These are phyloP conservation scores for Zygotorulaspora florentina DNA, from an alignment of 805 yeast species.

Conservation along the genomic window DNA sequence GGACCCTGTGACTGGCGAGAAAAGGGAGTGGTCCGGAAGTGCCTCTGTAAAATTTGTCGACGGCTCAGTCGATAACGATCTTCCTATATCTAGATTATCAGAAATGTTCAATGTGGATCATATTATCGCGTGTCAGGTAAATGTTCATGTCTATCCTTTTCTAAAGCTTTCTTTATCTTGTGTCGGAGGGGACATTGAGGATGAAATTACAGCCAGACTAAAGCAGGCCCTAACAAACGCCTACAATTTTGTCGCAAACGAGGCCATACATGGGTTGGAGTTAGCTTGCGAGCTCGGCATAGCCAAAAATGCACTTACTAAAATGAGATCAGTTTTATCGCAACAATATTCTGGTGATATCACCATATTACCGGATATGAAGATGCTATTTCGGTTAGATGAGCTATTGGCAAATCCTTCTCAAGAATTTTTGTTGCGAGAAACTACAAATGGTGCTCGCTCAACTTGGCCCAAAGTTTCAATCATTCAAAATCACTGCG, in stretches of 20 bases:
- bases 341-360: constrained; percentile 93
- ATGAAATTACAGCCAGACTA: constrained; percentile 52
- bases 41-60: constrained; percentile 80
- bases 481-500: constrained; percentile 81
- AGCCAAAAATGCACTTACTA: constrained; percentile 65
- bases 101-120: constrained; percentile 98
- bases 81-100: constrained; percentile 83
- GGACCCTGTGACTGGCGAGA: constrained; percentile 63
- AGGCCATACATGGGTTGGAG: constrained; percentile 72
- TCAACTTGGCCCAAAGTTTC: constrained; percentile 94
- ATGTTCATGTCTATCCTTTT: constrained; percentile 92
- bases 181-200: constrained; percentile 66
- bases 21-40: constrained; percentile 73
- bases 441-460: constrained; percentile 72
- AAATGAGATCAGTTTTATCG: constrained; percentile 67
- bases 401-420: constrained; percentile 78
- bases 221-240: constrained; percentile 49
- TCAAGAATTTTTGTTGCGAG: constrained; percentile 61
- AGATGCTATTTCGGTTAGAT: constrained; percentile 49
- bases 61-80: constrained; percentile 92
- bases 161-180: constrained; percentile 62
- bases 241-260: constrained; percentile 60
- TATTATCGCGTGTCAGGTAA: constrained; percentile 95
- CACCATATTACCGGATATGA: constrained; percentile 80
- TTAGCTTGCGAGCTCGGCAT: constrained; percentile 73